Evolutionary conservation across 495 filamentous ascomycete genomes (phyloP).

Genomic region (Aspergillus wentii): DNA sequence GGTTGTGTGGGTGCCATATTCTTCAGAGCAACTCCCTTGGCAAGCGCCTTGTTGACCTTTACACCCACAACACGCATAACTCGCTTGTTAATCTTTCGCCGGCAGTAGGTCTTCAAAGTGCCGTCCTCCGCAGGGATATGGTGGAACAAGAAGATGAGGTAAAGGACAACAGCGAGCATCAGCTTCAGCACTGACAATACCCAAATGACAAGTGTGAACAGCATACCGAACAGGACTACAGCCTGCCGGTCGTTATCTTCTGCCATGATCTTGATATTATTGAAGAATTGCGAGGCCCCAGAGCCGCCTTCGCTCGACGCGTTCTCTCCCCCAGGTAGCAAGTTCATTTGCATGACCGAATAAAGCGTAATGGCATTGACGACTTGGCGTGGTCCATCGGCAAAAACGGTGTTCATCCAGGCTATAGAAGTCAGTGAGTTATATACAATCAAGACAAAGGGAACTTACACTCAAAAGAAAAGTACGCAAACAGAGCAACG

Average conservation of each 20-base stretch:
- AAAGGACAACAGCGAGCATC: conserved; percentile 65
- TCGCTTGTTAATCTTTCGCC: conserved; percentile 78
- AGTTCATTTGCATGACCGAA: conserved; percentile 66
- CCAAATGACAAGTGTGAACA: conserved; percentile 90
- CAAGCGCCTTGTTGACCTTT: conserved; percentile 82
- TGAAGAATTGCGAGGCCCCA: conserved; percentile 59
- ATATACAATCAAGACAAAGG: neutral
- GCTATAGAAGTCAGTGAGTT: conserved; percentile 40
- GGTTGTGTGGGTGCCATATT: conserved; percentile 49
- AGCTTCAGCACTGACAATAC: conserved; percentile 73
- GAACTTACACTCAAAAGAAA: conserved; percentile 79
- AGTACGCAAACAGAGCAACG: conserved; percentile 88
- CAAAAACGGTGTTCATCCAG: conserved; percentile 83
- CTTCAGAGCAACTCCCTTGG: conserved; percentile 62
- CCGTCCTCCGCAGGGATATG: conserved; percentile 76
- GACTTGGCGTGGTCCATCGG: conserved; percentile 84
- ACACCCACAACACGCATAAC: conserved; percentile 72
- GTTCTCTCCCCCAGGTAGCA: conserved; percentile 56
- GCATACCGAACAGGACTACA: conserved; percentile 79
- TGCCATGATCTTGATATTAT: conserved; percentile 69
- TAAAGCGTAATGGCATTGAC: conserved; percentile 86
- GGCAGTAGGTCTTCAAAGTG: conserved; percentile 78
- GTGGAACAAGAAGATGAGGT: conserved; percentile 83
- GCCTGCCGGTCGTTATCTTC: conserved; percentile 68
- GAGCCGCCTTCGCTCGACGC: conserved; percentile 45